Base-by-base conservation (phyloP, 148 eudicot species). In the Rhododendron vialii region DNA sequence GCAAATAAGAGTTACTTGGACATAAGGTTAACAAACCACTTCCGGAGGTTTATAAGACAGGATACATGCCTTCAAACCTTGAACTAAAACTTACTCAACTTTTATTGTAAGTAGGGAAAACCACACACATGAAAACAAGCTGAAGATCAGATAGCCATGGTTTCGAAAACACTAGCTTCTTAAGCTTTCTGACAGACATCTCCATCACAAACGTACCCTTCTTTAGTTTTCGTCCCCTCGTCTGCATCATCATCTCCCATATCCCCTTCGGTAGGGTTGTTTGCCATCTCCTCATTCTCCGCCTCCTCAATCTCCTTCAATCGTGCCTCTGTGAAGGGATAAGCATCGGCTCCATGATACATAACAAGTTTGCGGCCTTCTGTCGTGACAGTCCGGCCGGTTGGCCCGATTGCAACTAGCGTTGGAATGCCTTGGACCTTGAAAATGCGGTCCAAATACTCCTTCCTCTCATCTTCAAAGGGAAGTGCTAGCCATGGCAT, bases 121-220 rank as follows among this genome's bases (percentile, higher is more conserved):
- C 59, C 81, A 80, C 22, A 50, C 61, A 7, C 24, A 28, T 26
- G 59, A 50, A 28, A 48, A 15, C 38, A 74, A 74, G 38, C 78
- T 17, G 11, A 80, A 48, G 59, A 48, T 48, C 17, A 48, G 28
- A 79, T 2, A 10, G 57, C 47, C 59, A 79, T 11, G 3, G 26
- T 13, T 48, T 48, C 15, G 3, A 80, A 26, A 80, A 48, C 59
- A 83, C 53, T 0, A 38, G 41, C 28, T 20, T 77, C 74, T 78
- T 50, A 86, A 76, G 85, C 92, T 85, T 86, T 91, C 33, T 0
- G 38, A 78, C 95, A 95, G 80, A 90, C 92, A 26, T 92, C 93
- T 41, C 92, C 93, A 75, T 93, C 92, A 90, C 94, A 92, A 53
- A 90, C 55, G 96, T 92, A 93, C 67, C 88, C 94, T 36, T 88